Evolutionary conservation across 163 green algal species (phyloP).

Genomic region (Chlorella variabilis): DNA sequence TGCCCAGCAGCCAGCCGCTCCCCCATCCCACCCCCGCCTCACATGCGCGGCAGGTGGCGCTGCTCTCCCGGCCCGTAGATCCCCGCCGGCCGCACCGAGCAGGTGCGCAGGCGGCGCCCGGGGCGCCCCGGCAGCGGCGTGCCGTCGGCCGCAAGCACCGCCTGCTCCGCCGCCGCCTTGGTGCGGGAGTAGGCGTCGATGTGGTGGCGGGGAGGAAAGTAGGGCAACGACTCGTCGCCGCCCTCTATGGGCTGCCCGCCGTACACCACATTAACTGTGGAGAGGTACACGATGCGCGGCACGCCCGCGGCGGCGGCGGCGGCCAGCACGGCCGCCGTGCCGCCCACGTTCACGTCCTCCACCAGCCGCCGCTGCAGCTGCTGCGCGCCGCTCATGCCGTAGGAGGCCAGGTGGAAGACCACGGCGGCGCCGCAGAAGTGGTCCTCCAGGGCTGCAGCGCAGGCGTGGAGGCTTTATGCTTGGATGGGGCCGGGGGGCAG

Average conservation of each 20-base stretch:
- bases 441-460: not conserved
- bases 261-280: conserved; percentile 44
- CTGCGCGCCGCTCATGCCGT: conserved; percentile 33
- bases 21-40: too few relatives aligned
- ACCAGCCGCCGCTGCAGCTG: conserved; percentile 28
- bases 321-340: not conserved
- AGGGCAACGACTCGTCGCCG: conserved; percentile 39
- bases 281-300: conserved; percentile 32
- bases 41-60: conserved; percentile 39
- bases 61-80: conserved; percentile 45
- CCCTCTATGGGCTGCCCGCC: conserved; percentile 27
- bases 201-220: conserved; percentile 24
- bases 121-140: not conserved
- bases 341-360: conserved; percentile 31
- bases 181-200: conserved; percentile 40
- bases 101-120: conserved; percentile 24
- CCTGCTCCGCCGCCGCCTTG: conserved; percentile 40
- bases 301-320: not conserved
- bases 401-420: conserved; percentile 46
- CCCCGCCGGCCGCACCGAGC: conserved; percentile 32
- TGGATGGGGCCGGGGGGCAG: not conserved
- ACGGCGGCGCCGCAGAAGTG: conserved; percentile 10
- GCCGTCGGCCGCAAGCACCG: conserved; percentile 34
- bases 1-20: too few relatives aligned
- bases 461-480: too few relatives aligned